These are phyloP conservation scores for Astathelohania contejeani DNA, from an alignment of 371 early-diverging fungal species.

Conservation along the genomic window DNA sequence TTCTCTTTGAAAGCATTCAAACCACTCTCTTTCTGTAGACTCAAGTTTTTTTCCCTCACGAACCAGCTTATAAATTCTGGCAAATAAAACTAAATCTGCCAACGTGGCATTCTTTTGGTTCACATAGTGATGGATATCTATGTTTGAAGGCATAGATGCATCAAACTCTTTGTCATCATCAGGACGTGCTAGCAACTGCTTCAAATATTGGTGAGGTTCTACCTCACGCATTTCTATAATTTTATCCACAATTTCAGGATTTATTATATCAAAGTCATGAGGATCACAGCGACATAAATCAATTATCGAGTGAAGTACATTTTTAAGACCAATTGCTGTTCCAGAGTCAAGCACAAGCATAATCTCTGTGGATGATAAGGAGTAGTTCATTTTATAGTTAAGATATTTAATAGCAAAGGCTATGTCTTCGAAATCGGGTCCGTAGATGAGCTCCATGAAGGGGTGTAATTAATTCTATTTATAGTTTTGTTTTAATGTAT, in stretches of 20 bases:
- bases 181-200: neutral
- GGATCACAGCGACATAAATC: constrained; percentile 1
- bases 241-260: neutral
- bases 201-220: neutral
- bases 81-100: neutral
- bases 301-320: neutral
- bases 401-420: neutral
- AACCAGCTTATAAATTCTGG: neutral
- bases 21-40: constrained; percentile 8
- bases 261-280: neutral
- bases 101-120: neutral
- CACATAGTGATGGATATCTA: neutral
- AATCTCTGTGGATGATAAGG: neutral
- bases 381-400: neutral
- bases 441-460: too few relatives aligned
- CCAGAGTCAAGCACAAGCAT: neutral
- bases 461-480: too few relatives aligned
- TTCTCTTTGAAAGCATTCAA: constrained; percentile 3
- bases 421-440: too few relatives aligned
- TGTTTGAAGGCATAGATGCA: neutral
- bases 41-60: constrained; percentile 5
- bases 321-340: neutral
- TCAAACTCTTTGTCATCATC: neutral
- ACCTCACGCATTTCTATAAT: neutral
- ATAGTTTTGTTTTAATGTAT: too few relatives aligned